Evolutionary conservation across 1,139 yeast genomes (phyloP).

Genomic region (Yamadazyma atmosphaerica): DNA sequence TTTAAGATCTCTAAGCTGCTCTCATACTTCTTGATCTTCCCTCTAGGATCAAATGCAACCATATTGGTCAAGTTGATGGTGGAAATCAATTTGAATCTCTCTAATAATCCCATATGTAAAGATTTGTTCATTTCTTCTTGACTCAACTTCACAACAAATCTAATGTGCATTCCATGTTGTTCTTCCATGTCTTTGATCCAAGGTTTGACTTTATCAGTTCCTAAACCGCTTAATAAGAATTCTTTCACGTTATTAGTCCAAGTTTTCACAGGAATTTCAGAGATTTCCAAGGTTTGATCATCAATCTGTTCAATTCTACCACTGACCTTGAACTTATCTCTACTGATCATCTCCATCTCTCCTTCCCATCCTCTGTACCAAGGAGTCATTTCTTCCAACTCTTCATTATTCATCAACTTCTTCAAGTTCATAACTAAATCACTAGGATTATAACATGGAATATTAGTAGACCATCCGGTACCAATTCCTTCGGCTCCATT

Average conservation of each 20-base stretch:
- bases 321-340: constrained; percentile 68
- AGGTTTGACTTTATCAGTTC: constrained; percentile 66
- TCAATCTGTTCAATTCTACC: constrained; percentile 85
- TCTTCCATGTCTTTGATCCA: constrained; percentile 97
- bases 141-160: constrained; percentile 72
- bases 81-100: constrained; percentile 75
- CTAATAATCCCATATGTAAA: constrained; percentile 70
- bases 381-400: constrained; percentile 73
- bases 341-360: constrained; percentile 58
- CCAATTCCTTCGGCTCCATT: constrained; percentile 99
- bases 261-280: constrained; percentile 88
- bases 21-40: constrained; percentile 82
- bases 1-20: constrained; percentile 72
- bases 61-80: constrained; percentile 75
- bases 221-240: constrained; percentile 73
- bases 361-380: constrained; percentile 99
- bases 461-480: constrained; percentile 96
- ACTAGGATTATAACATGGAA: constrained; percentile 86
- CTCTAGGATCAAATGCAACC: constrained; percentile 96
- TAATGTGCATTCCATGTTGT: constrained; percentile 81
- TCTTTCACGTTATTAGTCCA: constrained; percentile 95
- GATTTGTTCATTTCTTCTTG: constrained; percentile 85
- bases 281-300: constrained; percentile 77
- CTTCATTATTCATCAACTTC: constrained; percentile 72
- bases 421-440: constrained; percentile 78